These are phyloP conservation scores for Moelleriella libera DNA, from an alignment of 2,329 filamentous ascomycete genomes.

Conservation along the genomic window DNA sequence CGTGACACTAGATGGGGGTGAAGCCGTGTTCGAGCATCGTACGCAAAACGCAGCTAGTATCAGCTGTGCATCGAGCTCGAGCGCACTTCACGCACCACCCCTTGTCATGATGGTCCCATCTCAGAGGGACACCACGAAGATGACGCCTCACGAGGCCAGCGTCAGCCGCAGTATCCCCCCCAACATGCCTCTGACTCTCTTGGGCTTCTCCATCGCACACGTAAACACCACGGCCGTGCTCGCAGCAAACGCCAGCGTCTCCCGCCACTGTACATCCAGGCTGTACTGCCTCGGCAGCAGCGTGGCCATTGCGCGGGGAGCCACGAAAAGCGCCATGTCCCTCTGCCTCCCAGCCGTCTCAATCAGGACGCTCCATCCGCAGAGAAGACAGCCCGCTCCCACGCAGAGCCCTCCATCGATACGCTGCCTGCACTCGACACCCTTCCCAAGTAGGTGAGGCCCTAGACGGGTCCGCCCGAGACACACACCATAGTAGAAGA, in stretches of 20 bases:
- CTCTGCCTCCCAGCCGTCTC: slow-evolving; percentile 52
- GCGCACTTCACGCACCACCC: neutral
- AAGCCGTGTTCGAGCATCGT: no score
- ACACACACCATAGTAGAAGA: slow-evolving; percentile 81
- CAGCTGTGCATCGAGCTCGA: no score
- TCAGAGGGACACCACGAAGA: neutral
- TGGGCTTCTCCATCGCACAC: slow-evolving; percentile 46
- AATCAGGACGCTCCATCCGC: slow-evolving; percentile 69
- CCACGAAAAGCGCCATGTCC: slow-evolving; percentile 69
- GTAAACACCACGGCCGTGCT: slow-evolving; percentile 60
- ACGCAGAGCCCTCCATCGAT: slow-evolving; percentile 56
- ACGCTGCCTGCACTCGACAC: slow-evolving; percentile 28
- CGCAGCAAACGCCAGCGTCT: slow-evolving; percentile 50
- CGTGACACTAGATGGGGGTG: no score
- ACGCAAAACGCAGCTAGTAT: no score
- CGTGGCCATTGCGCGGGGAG: slow-evolving; percentile 62
- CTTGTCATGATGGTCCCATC: neutral
- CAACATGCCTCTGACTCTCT: slow-evolving; percentile 52
- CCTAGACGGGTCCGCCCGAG: slow-evolving; percentile 61
- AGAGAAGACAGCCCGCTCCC: slow-evolving; percentile 55
- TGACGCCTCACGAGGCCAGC: slow-evolving; percentile 13
- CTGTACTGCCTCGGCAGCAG: slow-evolving; percentile 58
- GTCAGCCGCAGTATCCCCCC: slow-evolving; percentile 44
- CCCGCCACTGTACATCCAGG: slow-evolving; percentile 48
- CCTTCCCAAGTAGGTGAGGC: slow-evolving; percentile 48